phyloP scores from a whole-genome alignment of 345 rosid species.

The Trapa bicornis region DNA sequence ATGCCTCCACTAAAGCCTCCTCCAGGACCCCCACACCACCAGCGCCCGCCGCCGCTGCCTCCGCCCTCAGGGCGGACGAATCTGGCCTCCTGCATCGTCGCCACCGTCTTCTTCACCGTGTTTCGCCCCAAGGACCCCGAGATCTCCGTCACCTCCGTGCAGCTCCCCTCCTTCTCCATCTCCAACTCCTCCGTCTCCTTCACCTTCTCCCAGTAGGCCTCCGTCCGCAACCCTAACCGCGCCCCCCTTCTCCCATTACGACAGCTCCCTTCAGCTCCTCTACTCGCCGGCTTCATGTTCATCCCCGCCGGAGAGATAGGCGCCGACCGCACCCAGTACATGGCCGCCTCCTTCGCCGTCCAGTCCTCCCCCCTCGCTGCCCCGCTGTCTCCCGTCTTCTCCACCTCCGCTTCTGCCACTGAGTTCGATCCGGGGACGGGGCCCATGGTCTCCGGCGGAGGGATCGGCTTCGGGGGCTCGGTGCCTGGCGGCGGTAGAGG shows the following conservation, averaged over 20 bases:
- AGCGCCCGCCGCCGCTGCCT: conserved; percentile 11
- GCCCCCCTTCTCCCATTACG: conserved; percentile 85
- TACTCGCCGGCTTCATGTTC: conserved; percentile 93
- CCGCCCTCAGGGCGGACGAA: conserved; percentile 56
- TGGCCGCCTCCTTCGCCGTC: conserved; percentile 6
- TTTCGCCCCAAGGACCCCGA: conserved; percentile 81
- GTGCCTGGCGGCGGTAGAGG: neutral
- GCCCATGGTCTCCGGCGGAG: conserved; percentile 28
- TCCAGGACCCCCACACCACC: conserved; percentile 1
- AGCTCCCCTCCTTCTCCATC: conserved; percentile 87
- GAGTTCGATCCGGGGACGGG: conserved; percentile 61
- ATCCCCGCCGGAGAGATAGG: conserved; percentile 92
- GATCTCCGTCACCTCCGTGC: conserved; percentile 77
- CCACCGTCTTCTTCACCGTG: conserved; percentile 84
- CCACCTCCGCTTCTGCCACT: conserved; percentile 58
- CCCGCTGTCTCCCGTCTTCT: conserved; percentile 57
- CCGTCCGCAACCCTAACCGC: conserved; percentile 74
- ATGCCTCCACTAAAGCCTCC: too few relatives aligned
- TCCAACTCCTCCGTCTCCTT: conserved; percentile 77
- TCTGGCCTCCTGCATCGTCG: conserved; percentile 88
- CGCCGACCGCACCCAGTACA: conserved; percentile 46
- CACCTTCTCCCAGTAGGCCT: conserved; percentile 79
- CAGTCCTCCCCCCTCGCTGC: conserved; percentile 57
- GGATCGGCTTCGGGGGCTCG: conserved; percentile 18
- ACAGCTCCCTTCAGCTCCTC: conserved; percentile 79